Evolutionary conservation across 345 rosid species (phyloP), one percentile per base, ranked within the genome.

Genomic region (Eucalyptus fibrosa): DNA sequence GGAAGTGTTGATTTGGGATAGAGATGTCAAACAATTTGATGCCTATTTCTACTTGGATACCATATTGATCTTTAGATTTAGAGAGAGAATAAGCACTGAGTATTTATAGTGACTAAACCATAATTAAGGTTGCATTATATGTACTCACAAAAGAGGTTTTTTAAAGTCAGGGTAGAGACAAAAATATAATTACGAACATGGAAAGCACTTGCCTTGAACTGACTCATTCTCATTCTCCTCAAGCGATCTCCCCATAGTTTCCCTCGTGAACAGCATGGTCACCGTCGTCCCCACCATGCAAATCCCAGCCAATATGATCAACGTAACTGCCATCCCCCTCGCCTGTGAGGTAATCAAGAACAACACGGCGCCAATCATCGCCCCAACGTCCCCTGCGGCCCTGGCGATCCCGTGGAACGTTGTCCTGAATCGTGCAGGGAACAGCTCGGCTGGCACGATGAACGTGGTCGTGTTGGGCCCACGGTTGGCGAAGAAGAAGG

Each of bases 351-450:
- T 95, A 96, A 92, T 94, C 59, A 91, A 82, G 60, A 97, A 92
- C 50, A 94, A 95, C 5, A 97, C 87, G 1, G 95, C 90, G 4
- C 97, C 99, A 26, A 95, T 90, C 47, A 6, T 50, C 16, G 97
- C 99, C 9, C 98, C 99, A 2, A 94, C 80, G 90, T 96, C 95
- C 59, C 98, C 97, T 12, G 86, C 21, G 1, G 99, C 97, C 59
- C 95, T 98, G 1, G 98, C 91, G 23, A 97, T 93, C 49, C 96
- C 97, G 44, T 97, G 97, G 89, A 98, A 97, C 4, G 97, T 97
- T 4, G 96, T 91, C 89, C 97, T 92, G 45, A 97, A 95, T 89
- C 98, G 92, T 2, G 99, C 95, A 3, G 99, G 99, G 59, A 97
- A 97, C 23, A 95, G 95, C 83, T 97, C 98, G 1, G 96, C 40